These are phyloP conservation scores for Holtermannia corniformis DNA, from an alignment of 768 basidiomycete genomes.

Conservation along the genomic window DNA sequence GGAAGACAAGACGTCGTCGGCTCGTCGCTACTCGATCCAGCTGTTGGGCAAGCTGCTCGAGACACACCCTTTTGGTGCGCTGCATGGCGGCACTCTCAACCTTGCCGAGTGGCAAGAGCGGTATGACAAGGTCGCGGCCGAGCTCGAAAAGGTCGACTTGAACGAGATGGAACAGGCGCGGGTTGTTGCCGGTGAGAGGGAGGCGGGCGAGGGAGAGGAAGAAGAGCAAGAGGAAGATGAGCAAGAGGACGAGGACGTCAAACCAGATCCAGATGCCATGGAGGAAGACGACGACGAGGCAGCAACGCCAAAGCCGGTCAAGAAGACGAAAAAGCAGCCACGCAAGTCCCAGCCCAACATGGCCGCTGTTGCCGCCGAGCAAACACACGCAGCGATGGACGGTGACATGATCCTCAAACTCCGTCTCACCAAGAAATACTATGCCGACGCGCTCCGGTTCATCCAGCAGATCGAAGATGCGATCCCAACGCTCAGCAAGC, in stretches of 20 bases:
- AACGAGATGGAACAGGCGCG: slow-evolving; percentile 45
- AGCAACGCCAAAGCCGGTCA: slow-evolving; percentile 17
- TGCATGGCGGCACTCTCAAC: slow-evolving; percentile 73
- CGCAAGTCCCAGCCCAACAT: slow-evolving; percentile 50
- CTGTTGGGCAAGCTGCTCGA: slow-evolving; percentile 63
- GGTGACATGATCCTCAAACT: slow-evolving; percentile 57
- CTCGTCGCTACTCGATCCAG: slow-evolving; percentile 73
- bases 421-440: slow-evolving; percentile 72
- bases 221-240: slow-evolving; percentile 18
- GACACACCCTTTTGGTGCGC: slow-evolving; percentile 79
- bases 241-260: no score
- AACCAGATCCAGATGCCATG: slow-evolving; percentile 14
- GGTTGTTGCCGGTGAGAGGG: slow-evolving; percentile 28
- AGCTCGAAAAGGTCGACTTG: slow-evolving; percentile 64
- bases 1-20: slow-evolving; percentile 79
- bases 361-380: slow-evolving; percentile 58
- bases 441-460: slow-evolving; percentile 72
- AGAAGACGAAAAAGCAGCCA: slow-evolving; percentile 42
- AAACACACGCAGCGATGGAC: slow-evolving; percentile 61
- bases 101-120: slow-evolving; percentile 62
- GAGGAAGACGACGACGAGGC: slow-evolving; percentile 41
- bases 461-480: slow-evolving; percentile 61
- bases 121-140: slow-evolving; percentile 54
- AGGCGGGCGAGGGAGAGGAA: slow-evolving; percentile 30
- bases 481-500: slow-evolving; percentile 60